Conservation (phyloP, 371 early-diverging fungal genomes). For the Vairimorpha necatrix region DNA sequence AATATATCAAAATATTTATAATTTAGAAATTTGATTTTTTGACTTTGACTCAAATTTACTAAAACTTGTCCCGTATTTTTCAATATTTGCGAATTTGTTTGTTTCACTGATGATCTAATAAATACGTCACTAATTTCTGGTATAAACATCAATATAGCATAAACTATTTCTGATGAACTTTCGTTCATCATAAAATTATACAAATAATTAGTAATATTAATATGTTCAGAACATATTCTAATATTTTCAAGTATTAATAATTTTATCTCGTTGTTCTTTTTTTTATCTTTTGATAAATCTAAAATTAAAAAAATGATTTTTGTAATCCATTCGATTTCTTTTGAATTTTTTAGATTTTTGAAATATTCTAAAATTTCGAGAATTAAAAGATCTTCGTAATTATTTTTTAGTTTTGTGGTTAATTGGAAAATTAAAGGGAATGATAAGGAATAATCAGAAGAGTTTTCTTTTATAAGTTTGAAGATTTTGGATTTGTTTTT, state of each 20-base stretch:
- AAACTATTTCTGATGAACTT: constrained; percentile 7
- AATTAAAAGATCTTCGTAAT: constrained; percentile 13
- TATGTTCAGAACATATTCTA: background rate
- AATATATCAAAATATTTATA: constrained; percentile 33
- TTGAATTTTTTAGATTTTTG: background rate
- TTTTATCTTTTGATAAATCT: constrained; percentile 21
- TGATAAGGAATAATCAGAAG: background rate
- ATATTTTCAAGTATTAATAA: constrained; percentile 20
- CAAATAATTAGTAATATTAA: constrained; percentile 10
- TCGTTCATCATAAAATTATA: constrained; percentile 24
- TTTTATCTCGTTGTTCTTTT: constrained; percentile 23
- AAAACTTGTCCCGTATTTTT: constrained; percentile 39
- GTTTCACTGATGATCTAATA: constrained; percentile 4
- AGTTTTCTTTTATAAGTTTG: constrained; percentile 9
- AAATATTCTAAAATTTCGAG: constrained; percentile 7
- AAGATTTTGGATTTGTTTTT: constrained; percentile 10
- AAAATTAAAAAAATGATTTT: constrained; percentile 34
- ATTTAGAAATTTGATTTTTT: constrained; percentile 27
- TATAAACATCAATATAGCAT: constrained; percentile 20
- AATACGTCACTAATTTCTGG: constrained; percentile 35
- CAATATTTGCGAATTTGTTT: constrained; percentile 15
- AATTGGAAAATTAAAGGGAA: constrained; percentile 17
- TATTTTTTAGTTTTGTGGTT: constrained; percentile 7
- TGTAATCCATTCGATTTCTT: constrained; percentile 20
- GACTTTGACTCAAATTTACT: constrained; percentile 15